Conservation (phyloP, 768 basidiomycete genomes). For the Vararia minispora region DNA sequence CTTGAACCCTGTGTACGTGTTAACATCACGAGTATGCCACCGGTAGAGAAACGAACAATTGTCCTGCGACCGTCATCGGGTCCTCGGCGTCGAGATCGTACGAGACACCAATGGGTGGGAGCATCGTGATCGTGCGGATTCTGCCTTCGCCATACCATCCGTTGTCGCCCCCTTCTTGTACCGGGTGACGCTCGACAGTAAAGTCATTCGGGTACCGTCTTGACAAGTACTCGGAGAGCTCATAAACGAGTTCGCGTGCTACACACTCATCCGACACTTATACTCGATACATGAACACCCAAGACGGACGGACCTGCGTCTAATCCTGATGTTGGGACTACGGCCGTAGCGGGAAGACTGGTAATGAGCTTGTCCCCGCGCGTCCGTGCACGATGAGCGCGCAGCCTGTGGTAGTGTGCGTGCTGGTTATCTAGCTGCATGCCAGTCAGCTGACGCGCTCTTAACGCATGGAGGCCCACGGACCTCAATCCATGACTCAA, state of each 20-base stretch:
- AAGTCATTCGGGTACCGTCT: constrained; percentile 52
- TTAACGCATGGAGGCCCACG: too few relatives aligned
- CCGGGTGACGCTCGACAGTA: constrained; percentile 28
- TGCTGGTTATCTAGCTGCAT: constrained; percentile 48
- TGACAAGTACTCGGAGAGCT: constrained; percentile 55
- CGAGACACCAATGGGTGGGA: constrained; percentile 34
- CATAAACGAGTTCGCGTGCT: constrained; percentile 58
- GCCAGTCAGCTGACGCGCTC: too few relatives aligned
- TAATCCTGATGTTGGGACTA: constrained; percentile 22
- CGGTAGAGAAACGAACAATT: constrained; percentile 11
- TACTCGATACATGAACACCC: too few relatives aligned
- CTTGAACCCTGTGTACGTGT: constrained; percentile 10
- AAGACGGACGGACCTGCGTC: too few relatives aligned
- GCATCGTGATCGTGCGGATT: constrained; percentile 40
- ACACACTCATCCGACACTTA: too few relatives aligned
- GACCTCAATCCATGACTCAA: constrained; percentile 67
- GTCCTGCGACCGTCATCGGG: constrained; percentile 43
- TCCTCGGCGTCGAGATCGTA: constrained; percentile 44
- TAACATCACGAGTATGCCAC: constrained; percentile 20
- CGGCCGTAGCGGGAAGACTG: constrained; percentile 25
- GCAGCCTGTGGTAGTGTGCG: constrained; percentile 42
- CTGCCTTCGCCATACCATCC: constrained; percentile 34
- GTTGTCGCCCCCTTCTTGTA: too few relatives aligned
- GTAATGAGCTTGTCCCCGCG: constrained; percentile 37
- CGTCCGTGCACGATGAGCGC: constrained; percentile 40